Base-by-base conservation (phyloP, 2,329 filamentous ascomycete genomes). In the Zasmidium angulare region DNA sequence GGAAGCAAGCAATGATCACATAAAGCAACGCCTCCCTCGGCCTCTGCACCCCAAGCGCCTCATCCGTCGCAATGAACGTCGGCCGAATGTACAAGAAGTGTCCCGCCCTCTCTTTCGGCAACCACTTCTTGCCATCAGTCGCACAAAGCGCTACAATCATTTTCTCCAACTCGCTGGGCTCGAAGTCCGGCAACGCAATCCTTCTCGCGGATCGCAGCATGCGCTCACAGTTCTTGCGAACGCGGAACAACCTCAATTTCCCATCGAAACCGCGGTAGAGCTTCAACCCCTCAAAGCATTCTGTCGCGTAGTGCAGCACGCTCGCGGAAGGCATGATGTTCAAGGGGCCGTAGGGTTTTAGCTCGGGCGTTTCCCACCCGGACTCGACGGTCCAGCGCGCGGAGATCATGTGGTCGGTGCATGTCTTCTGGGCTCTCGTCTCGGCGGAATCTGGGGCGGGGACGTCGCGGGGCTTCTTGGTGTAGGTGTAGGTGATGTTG, bases 251-350 rank as follows among this genome's bases (percentile, higher is more conserved):
- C 60, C 90, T 87, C 56, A 93, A 82, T 69, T 83, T 84, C 68
- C 87, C 88, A 73, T 93, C 89, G 66, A 83, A 76, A 73, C 86
- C 78, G 71, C 85, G 87, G 74, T 86, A 85, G 49, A 85, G 85
- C 77, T 96, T 96, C 78, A 88, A 82, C 12, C 91, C 91, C 77
- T 96, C 91, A 78, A 96, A 96, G 76, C 91, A 96, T 76, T 93
- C 89, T 50, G 91, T 96, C 11, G 91, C 91, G 77, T 96, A 96
- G 81, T 96, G 91, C 61, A 96, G 83, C 62, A 87, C 86, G 2
- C 87, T 90, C 14, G 91, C 90, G 3, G 89, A 93, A 36, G 91
- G 91, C 79, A 91, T 89, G 69, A 96, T 85, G 63, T 82, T 82
- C 55, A 96, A 78, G 11, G 90, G 88, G 0, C 89, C 89, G 75